A percentile compares a stretch with the other conserved stretches of the same genome.
phyloP scores from a whole-genome alignment of 345 rosid species.

The Eucalyptus pauciflora region DNA sequence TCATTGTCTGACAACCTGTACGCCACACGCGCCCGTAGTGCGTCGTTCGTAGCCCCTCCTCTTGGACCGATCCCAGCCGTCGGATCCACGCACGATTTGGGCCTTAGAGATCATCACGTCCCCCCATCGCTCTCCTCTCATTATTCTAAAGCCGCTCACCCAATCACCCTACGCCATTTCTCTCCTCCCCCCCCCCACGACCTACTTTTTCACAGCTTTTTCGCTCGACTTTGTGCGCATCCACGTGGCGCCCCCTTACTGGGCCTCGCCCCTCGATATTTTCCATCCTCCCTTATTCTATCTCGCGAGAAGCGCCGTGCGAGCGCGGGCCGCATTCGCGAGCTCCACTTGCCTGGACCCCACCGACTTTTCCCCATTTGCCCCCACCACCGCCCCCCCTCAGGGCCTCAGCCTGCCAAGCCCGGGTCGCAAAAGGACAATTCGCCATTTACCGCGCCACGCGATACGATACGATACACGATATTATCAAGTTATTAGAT shows the following conservation, averaged over 20 bases:
- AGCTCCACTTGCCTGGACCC: background rate
- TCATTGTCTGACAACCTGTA: background rate
- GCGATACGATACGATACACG: background rate
- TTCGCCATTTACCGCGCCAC: background rate
- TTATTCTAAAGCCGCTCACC: background rate
- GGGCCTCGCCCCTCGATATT: background rate
- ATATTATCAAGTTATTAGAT: background rate
- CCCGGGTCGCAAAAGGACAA: background rate
- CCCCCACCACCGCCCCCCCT: background rate
- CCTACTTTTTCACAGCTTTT: background rate
- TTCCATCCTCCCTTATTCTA: background rate
- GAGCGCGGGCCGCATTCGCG: background rate
- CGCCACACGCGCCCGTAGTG: background rate
- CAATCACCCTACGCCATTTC: background rate
- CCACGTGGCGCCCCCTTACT: background rate
- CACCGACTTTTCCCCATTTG: background rate
- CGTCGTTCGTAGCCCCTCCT: background rate
- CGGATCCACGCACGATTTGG: background rate
- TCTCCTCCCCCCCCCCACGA: background rate
- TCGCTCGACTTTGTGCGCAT: background rate
- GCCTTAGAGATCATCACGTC: background rate
- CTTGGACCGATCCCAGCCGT: background rate
- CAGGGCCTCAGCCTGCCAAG: background rate
- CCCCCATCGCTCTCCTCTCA: background rate
- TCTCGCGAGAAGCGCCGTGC: background rate